phyloP scores from a whole-genome alignment of 2,329 filamentous ascomycete species.

The Exophiala bonariae region DNA sequence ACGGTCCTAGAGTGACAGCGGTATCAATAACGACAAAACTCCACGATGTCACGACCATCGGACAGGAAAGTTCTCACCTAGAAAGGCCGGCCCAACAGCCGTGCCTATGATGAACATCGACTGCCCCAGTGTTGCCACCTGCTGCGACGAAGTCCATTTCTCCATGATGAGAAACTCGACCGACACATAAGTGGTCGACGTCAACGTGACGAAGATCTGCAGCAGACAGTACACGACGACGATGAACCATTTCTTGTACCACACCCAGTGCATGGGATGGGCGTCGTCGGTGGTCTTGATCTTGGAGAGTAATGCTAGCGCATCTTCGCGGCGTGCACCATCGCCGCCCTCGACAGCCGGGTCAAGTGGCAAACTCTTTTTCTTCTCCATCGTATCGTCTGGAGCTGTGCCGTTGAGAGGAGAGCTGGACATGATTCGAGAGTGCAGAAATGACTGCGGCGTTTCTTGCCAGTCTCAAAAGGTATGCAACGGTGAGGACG shows the following conservation, averaged over 20 bases:
- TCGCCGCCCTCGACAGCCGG: conserved; percentile 16
- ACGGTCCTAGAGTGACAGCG: conserved; percentile 34
- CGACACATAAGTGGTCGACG: conserved; percentile 42
- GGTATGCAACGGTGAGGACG: too few relatives aligned
- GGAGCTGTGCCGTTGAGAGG: background rate
- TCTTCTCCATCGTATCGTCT: conserved; percentile 9
- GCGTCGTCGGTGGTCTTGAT: conserved; percentile 19
- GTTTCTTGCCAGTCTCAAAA: too few relatives aligned
- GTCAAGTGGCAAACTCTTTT: conserved; percentile 2
- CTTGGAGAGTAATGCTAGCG: conserved; percentile 18
- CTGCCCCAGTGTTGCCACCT: conserved; percentile 43
- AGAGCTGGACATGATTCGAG: background rate
- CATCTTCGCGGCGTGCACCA: conserved; percentile 6
- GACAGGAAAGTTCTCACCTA: too few relatives aligned
- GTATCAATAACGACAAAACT: background rate
- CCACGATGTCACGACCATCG: too few relatives aligned
- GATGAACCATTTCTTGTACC: conserved; percentile 28
- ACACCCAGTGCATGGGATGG: conserved; percentile 25
- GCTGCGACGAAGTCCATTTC: conserved; percentile 38
- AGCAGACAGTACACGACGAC: conserved; percentile 32
- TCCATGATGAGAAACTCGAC: conserved; percentile 40
- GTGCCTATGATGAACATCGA: conserved; percentile 46
- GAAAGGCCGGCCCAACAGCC: conserved; percentile 42
- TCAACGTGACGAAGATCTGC: conserved; percentile 41
- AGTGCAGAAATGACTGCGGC: too few relatives aligned